A percentile compares a stretch with the other conserved stretches of the same genome.
These are phyloP conservation scores for Solidago caesia DNA, from an alignment of 129 eudicot genomes.

Conservation along the genomic window DNA sequence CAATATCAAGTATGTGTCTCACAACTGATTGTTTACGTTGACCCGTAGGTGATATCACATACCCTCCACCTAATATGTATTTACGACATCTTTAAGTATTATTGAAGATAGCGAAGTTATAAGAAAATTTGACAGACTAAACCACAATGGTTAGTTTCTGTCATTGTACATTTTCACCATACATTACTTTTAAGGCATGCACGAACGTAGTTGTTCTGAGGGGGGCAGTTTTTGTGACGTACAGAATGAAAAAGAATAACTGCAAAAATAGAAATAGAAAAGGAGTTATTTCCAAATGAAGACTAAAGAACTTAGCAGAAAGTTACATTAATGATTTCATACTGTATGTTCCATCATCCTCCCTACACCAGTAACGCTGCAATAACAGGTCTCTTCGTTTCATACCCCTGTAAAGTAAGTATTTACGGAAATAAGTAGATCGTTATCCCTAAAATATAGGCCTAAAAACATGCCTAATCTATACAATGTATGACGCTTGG, in stretches of 20 bases:
- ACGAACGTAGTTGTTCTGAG: slow-evolving; percentile 52
- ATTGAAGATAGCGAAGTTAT: background rate
- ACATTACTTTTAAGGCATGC: slow-evolving; percentile 72
- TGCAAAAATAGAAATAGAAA: slow-evolving; percentile 28
- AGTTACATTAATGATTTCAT: background rate
- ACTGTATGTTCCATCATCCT: slow-evolving; percentile 71
- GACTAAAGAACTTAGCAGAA: background rate
- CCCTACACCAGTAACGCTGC: slow-evolving; percentile 70
- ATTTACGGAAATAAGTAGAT: background rate
- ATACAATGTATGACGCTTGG: too few relatives aligned
- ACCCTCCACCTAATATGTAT: slow-evolving; percentile 76
- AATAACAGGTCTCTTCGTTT: slow-evolving; percentile 58
- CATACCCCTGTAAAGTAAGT: slow-evolving; percentile 50
- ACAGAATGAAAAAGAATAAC: slow-evolving; percentile 64
- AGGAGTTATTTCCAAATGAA: slow-evolving; percentile 12
- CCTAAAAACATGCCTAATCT: too few relatives aligned
- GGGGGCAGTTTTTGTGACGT: slow-evolving; percentile 53
- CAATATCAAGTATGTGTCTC: slow-evolving; percentile 84
- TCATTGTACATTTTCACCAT: slow-evolving; percentile 22
- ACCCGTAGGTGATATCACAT: slow-evolving; percentile 58
- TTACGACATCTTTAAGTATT: background rate
- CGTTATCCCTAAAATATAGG: background rate
- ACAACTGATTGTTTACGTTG: slow-evolving; percentile 72
- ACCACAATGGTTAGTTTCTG: too few relatives aligned
- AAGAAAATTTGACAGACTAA: background rate